These are phyloP conservation scores for Thraustotheca clavata DNA, from an alignment of 352 stramenopile genomes.

Conservation along the genomic window DNA sequence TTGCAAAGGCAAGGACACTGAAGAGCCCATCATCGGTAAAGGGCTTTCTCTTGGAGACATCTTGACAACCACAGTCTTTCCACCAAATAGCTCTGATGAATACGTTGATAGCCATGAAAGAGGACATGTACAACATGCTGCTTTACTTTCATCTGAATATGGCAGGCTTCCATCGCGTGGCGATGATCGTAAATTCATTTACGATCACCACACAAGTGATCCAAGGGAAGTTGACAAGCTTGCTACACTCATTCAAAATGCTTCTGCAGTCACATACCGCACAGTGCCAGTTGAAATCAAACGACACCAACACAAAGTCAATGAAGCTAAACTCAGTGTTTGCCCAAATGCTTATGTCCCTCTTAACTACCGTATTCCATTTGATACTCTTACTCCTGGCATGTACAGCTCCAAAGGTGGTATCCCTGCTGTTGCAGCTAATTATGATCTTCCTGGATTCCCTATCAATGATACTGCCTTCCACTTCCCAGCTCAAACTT, in stretches of 20 bases:
- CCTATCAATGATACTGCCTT: conserved; percentile 1
- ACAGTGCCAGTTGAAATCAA: not conserved
- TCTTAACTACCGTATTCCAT: conserved; percentile 9
- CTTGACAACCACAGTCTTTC: no score
- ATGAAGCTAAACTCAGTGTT: not conserved
- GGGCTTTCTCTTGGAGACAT: not conserved
- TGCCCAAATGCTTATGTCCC: not conserved
- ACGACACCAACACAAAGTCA: not conserved
- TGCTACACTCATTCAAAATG: not conserved
- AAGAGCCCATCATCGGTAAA: not conserved
- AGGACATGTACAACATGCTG: no score
- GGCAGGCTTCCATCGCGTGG: no score
- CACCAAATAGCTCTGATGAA: no score
- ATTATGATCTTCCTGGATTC: not conserved
- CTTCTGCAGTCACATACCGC: not conserved
- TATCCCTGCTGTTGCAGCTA: not conserved
- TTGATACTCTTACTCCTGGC: not conserved
- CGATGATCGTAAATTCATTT: not conserved
- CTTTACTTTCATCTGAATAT: no score
- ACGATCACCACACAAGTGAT: not conserved
- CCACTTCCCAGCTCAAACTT: conserved; percentile 8
- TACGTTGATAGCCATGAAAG: no score
- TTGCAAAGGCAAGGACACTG: conserved; percentile 4
- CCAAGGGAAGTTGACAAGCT: not conserved
- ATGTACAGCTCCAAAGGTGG: not conserved